These are phyloP conservation scores for Hericium alpestre DNA, from an alignment of 768 basidiomycete genomes.

Conservation along the genomic window DNA sequence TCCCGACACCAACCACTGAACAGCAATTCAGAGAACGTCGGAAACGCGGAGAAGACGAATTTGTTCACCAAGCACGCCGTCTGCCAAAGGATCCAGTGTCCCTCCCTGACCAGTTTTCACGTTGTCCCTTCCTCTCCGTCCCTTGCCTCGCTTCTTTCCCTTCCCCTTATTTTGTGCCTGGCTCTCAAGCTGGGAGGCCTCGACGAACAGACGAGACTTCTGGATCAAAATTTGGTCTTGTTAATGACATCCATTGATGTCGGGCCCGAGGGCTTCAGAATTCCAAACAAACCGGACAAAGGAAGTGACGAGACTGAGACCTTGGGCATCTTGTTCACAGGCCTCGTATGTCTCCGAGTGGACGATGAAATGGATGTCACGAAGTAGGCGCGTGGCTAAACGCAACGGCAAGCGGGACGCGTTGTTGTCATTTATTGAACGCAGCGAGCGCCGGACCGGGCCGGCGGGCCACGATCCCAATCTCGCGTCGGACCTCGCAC, in stretches of 20 bases:
- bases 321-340: constrained; percentile 53
- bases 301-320: constrained; percentile 41
- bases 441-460: not conserved
- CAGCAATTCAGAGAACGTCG: constrained; percentile 3
- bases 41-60: not conserved
- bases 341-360: not conserved
- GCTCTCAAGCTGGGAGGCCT: constrained; percentile 41
- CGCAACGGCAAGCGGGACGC: not conserved
- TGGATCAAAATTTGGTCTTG: constrained; percentile 65
- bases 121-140: constrained; percentile 26
- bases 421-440: not conserved
- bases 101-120: constrained; percentile 90
- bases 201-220: constrained; percentile 69
- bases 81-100: constrained; percentile 92
- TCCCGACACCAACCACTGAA: constrained; percentile 79
- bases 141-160: constrained; percentile 23
- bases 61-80: constrained; percentile 74
- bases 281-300: constrained; percentile 73
- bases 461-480: too few relatives aligned
- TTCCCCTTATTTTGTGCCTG: constrained; percentile 36
- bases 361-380: not conserved
- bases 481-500: too few relatives aligned
- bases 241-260: constrained; percentile 89
- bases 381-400: not conserved
- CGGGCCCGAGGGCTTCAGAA: constrained; percentile 86